Evolutionary conservation across 2,329 filamentous ascomycete species (phyloP).

Genomic region (Hypoxylon sp.): DNA sequence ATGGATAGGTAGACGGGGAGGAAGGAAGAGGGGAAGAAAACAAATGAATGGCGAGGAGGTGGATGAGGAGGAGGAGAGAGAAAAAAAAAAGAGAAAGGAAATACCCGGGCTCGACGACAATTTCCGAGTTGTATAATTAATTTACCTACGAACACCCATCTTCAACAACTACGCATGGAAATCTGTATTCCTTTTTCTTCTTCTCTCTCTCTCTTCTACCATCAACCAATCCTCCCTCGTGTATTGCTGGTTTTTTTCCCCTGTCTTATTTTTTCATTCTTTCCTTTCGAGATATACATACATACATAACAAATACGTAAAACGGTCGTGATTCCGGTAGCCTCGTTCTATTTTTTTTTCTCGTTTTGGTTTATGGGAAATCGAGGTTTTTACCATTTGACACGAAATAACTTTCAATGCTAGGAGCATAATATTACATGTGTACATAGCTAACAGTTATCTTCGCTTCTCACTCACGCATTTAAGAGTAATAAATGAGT

Average conservation of each 20-base stretch:
- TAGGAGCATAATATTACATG: slow-evolving; percentile 17
- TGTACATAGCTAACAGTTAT: slow-evolving; percentile 30
- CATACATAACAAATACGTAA: background rate
- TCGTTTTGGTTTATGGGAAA: background rate
- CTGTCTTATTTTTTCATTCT: background rate
- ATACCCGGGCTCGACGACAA: background rate
- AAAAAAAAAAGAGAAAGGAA: slow-evolving; percentile 3
- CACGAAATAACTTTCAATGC: slow-evolving; percentile 13
- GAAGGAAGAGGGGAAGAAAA: background rate
- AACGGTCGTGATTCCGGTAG: slow-evolving; percentile 17
- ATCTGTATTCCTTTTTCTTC: slow-evolving; percentile 6
- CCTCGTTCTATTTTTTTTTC: too few species aligned
- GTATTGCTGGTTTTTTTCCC: too few species aligned
- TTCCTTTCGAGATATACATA: slow-evolving; percentile 12
- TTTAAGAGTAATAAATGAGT: background rate
- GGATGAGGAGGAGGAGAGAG: background rate
- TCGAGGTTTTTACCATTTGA: slow-evolving; percentile 2
- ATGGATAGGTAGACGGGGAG: background rate
- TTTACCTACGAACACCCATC: too few species aligned
- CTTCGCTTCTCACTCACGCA: slow-evolving; percentile 27
- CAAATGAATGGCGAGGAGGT: background rate
- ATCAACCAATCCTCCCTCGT: too few species aligned
- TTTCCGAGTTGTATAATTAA: slow-evolving; percentile 14
- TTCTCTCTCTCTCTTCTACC: background rate
- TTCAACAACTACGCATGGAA: slow-evolving; percentile 2